phyloP scores from a whole-genome alignment of 768 basidiomycete genomes.

The Calvatia gigantea region DNA sequence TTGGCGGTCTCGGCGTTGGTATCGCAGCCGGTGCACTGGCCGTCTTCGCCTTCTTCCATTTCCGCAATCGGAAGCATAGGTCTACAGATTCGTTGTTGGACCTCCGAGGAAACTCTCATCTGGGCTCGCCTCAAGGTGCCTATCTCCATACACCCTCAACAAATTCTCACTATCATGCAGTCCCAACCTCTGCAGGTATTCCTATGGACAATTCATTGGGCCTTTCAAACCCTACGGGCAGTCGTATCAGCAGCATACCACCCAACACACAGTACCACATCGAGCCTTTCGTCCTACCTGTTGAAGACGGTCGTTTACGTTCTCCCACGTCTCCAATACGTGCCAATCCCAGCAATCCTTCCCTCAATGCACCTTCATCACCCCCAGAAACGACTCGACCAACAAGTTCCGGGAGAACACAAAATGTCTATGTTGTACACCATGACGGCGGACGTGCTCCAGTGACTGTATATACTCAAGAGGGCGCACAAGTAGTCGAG shows the following conservation, averaged over 20 bases:
- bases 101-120: conserved; percentile 19
- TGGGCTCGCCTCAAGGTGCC: conserved; percentile 19
- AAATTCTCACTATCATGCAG: conserved; percentile 23
- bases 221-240: conserved; percentile 12
- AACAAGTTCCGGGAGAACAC: conserved; percentile 9
- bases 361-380: conserved; percentile 5
- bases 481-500: conserved; percentile 56
- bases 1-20: conserved; percentile 38
- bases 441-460: conserved; percentile 57
- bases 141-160: conserved; percentile 16
- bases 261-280: conserved; percentile 30
- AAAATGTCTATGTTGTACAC: conserved; percentile 52
- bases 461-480: conserved; percentile 53
- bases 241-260: background rate
- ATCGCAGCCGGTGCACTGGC: conserved; percentile 27
- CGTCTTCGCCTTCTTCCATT: conserved; percentile 30
- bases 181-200: conserved; percentile 23
- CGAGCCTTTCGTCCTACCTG: conserved; percentile 41
- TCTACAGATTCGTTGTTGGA: conserved; percentile 24
- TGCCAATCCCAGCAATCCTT: conserved; percentile 13
- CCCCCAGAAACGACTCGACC: conserved; percentile 12
- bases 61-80: conserved; percentile 20
- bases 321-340: conserved; percentile 7
- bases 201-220: conserved; percentile 14
- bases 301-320: conserved; percentile 26